Evolutionary conservation across 1,284 basidiomycete genomes (phyloP), one percentile per base, ranked within the genome.

Genomic region (Exobasidium rhododendri): DNA sequence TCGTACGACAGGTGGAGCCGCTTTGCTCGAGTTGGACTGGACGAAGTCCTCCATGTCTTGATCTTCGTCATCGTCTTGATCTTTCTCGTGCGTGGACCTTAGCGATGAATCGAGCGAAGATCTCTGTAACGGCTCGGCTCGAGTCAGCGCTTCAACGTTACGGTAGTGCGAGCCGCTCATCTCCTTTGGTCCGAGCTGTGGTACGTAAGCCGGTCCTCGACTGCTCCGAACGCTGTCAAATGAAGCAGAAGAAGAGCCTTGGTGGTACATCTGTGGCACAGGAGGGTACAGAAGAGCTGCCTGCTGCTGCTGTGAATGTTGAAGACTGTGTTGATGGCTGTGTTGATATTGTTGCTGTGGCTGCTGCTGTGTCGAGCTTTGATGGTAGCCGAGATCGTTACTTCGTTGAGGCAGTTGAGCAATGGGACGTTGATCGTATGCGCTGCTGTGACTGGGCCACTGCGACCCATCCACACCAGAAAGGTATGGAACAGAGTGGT

Each of bases 131-230:
- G 77, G 77, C n/a, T 70, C 72, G 3, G 74, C 74, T 17, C 77
- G 68, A 14, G 69, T 76, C 14, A 79, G 69, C 0, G 75, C 68
- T 61, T 77, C 74, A 3, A 78, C 75, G 43, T 67, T 67, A 14
- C 77, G 67, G 64, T 71, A 79, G 43, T 61, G 66, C 60, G 68
- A 66, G 28, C 63, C 60, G 17, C 63, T 68, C 50, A 60, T 66
- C 22, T 75, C 74, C 56, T 64, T 63, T 29, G 67, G 63, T 4
- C 69, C 69, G 13, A 76, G 64, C 58, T 75, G 70, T 26, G 74
- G 74, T 24, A 73, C 67, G 17, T 71, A 55, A 30, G 69, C 65
- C 4, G 62, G 29, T 4, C 67, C 73, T 26, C 67, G 63, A 29
- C 69, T 62, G n/a, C 55, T 55, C 2, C 71, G 67, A 3, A 73